These are phyloP conservation scores for Aphanoascus verrucosus DNA, from an alignment of 2,329 filamentous ascomycete species.

Conservation along the genomic window DNA sequence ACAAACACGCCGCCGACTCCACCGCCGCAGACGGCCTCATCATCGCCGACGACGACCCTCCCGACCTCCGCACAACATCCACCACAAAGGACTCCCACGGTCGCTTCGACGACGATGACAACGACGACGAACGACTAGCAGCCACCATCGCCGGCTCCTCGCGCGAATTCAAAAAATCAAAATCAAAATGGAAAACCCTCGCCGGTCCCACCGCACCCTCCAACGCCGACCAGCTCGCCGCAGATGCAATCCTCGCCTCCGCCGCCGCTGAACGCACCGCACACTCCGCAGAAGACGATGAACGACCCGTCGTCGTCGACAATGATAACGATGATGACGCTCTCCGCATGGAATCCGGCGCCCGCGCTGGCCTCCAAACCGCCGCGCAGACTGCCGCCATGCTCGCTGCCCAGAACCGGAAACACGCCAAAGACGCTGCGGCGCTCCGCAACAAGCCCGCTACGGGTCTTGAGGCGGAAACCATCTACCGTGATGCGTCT, in stretches of 20 bases:
- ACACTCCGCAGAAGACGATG: constrained; percentile 37
- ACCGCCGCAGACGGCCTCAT: constrained; percentile 26
- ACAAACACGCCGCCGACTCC: constrained; percentile 39
- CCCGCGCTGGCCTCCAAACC: constrained; percentile 74
- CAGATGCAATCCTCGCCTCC: constrained; percentile 66
- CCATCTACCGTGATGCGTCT: constrained; percentile 73
- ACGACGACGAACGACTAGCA: constrained; percentile 28
- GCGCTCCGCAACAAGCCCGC: constrained; percentile 4
- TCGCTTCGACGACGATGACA: constrained; percentile 11
- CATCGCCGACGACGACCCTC: constrained; percentile 35
- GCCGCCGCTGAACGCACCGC: constrained; percentile 57
- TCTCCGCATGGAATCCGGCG: constrained; percentile 75
- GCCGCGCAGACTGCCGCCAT: constrained; percentile 64
- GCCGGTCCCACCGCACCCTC: constrained; percentile 28
- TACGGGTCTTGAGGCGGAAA: constrained; percentile 12
- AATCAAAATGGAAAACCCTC: constrained; percentile 70
- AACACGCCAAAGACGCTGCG: constrained; percentile 37
- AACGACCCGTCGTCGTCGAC: constrained; percentile 35
- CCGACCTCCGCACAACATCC: constrained; percentile 25
- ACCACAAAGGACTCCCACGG: constrained; percentile 12
- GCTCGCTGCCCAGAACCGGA: constrained; percentile 54
- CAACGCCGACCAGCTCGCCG: constrained; percentile 51
- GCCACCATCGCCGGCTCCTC: constrained; percentile 17
- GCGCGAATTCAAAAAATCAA: constrained; percentile 48
- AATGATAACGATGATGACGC: constrained; percentile 26